Evolutionary conservation across 2,329 filamentous ascomycete genomes (phyloP).

Genomic region (Blastomyces percursus): DNA sequence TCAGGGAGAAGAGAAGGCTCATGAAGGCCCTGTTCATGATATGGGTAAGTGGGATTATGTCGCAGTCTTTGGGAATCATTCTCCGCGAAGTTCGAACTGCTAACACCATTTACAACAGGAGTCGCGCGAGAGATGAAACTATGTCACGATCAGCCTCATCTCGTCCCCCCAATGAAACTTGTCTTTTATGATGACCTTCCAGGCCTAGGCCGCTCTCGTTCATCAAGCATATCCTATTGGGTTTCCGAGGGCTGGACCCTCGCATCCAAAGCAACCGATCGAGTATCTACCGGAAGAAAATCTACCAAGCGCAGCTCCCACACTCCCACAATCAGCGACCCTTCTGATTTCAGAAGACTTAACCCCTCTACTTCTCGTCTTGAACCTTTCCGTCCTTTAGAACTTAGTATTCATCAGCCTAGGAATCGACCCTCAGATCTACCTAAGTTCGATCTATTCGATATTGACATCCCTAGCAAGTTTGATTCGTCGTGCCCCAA

Average conservation of each 20-base stretch:
- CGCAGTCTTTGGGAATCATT: not conserved
- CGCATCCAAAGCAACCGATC: constrained; percentile 30
- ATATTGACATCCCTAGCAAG: constrained; percentile 22
- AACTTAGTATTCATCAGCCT: constrained; percentile 38
- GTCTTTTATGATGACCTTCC: constrained; percentile 33
- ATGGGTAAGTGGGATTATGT: constrained; percentile 13
- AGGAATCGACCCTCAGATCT: constrained; percentile 36
- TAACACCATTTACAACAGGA: constrained; percentile 18
- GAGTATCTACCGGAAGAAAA: constrained; percentile 29
- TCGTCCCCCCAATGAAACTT: constrained; percentile 38
- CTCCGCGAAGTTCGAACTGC: not conserved
- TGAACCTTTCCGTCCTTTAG: constrained; percentile 31
- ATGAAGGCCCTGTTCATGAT: constrained; percentile 18
- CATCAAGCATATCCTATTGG: constrained; percentile 32
- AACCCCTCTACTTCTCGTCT: constrained; percentile 15
- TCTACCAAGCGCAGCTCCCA: constrained; percentile 21
- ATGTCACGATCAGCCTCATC: constrained; percentile 36
- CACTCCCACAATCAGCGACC: constrained; percentile 33
- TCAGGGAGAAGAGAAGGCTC: constrained; percentile 20
- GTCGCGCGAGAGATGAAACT: constrained; percentile 35
- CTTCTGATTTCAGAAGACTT: constrained; percentile 33
- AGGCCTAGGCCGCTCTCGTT: constrained; percentile 21
- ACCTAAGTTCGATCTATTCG: constrained; percentile 33
- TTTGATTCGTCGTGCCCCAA: constrained; percentile 11
- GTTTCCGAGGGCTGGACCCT: constrained; percentile 29